Evolutionary conservation across 2,329 filamentous ascomycete genomes (phyloP), one percentile per base, ranked within the genome.

Genomic region (Ustilaginoidea virens): DNA sequence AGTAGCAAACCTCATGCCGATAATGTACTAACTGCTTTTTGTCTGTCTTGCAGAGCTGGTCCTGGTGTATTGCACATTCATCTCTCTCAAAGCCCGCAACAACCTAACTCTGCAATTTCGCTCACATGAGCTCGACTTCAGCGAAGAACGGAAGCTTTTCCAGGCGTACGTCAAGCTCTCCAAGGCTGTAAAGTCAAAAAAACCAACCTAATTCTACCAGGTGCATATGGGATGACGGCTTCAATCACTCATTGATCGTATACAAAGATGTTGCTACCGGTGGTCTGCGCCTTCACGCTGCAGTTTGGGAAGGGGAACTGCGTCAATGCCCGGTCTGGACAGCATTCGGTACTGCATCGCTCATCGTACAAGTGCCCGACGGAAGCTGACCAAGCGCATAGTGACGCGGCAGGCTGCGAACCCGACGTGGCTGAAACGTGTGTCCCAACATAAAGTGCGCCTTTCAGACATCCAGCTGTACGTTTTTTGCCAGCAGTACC

Each of bases 321-420:
- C 55, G 52, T 17, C 53, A 54, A 28, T 71, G 66, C 39, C 71
- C 70, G 1, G 58, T 76, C 7, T 76, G 71, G 71, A 75, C 70
- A 3, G 69, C 70, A 3, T 76, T 76, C 39, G 51, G 69, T 73
- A 51, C 16, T 61, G 37, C 14, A 7, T 12, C 17, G 5, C 17
- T 12, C 2, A 17, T 10, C 7, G 2, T 5, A 18, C 4, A 23
- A 5, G 3, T 19, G 6, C 23, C 16, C 25, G 13, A 30, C 23
- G 7, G 8, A 5, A n/a, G 5, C n/a, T 25, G 24, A 25, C 14
- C 13, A 7, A 25, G 7, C 18, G 20, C 10, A 4, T 28, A 72
- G 68, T 74, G 15, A 70, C 67, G 1, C 54, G 64, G 28, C 60
- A 69, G 34, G 57, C 56, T 8, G 45, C 49, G 19, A 63, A 61